Evolutionary conservation across 352 stramenopile genomes (phyloP), one percentile per base, ranked within the genome.

Genomic region (Pythium vanterpoolii): DNA sequence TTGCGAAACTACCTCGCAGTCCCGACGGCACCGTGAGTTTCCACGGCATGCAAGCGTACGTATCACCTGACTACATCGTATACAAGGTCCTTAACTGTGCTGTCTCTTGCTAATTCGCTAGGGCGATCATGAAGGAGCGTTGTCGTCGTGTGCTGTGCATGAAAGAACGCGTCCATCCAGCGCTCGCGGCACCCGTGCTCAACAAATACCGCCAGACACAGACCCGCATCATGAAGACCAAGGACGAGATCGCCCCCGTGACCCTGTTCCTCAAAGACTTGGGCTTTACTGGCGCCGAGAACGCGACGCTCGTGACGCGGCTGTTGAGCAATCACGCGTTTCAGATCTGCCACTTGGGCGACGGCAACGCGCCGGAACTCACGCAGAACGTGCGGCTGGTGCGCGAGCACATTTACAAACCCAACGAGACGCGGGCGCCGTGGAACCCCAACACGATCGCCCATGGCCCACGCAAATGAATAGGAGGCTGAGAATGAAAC

Each of bases 311-410:
- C 24, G 71, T 91, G 21, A 60, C 76, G 30, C 73, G 78, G 46
- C 72, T 96, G 40, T 69, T 96, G 40, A 90, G 81, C 67, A 85
- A 74, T 8, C 76, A 86, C 39, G 68, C 84, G 26, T 96, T 89
- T 66, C 69, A 92, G 72, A 93, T 96, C 57, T 92, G 83, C 65
- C 76, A 90, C 52, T 73, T 95, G 42, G 69, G 85, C 46, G 77
- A 95, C 54, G 81, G 75, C 67, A 96, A 96, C 51, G 74, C 79
- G 11, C 75, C 82, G 0, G 62, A 72, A 39, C 77, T 96, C 30
- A 95, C 87, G 27, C 76, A 90, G 44, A 96, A 96, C 54, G 86
- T 95, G 27, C 79, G 80, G 6, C 69, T 95, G 23, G 69, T 94
- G 30, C 81, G 87, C 0, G 64, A 81, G 0, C 71, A 83, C 30